phyloP scores from a whole-genome alignment of 306 rosid species.

The Gleditsia sinensis region DNA sequence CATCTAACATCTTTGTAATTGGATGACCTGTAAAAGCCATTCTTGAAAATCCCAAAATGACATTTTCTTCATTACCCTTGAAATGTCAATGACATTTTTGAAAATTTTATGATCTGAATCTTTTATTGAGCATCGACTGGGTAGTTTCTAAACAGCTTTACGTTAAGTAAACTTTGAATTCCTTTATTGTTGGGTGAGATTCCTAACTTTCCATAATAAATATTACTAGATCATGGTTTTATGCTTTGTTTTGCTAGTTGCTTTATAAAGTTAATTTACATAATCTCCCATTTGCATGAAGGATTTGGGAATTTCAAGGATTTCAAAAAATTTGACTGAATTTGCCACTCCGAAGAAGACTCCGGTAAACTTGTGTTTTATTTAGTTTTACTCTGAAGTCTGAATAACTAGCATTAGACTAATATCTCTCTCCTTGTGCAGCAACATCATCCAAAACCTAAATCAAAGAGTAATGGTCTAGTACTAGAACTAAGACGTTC shows the following conservation, averaged over 20 bases:
- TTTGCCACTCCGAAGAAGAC: slow-evolving; percentile 48
- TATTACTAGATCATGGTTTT: background rate
- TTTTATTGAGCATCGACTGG: background rate
- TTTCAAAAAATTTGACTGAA: slow-evolving; percentile 56
- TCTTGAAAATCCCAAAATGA: background rate
- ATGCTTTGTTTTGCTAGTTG: slow-evolving; percentile 1
- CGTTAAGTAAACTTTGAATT: background rate
- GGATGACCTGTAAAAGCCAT: background rate
- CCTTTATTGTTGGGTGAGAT: background rate
- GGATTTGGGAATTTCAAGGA: slow-evolving; percentile 66
- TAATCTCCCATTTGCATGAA: slow-evolving; percentile 25
- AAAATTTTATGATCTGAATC: background rate
- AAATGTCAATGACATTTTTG: background rate
- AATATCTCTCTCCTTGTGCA: slow-evolving; percentile 25
- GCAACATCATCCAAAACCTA: slow-evolving; percentile 42
- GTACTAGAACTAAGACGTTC: slow-evolving; percentile 69
- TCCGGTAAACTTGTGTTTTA: slow-evolving; percentile 44
- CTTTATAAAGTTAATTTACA: background rate
- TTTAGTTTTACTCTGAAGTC: background rate
- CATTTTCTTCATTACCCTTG: background rate
- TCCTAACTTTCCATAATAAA: background rate
- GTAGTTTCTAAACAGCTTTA: background rate
- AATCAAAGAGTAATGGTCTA: slow-evolving; percentile 25
- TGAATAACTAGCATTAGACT: background rate
- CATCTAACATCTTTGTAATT: background rate